Evolutionary conservation across 108 stramenopile species (phyloP).

Genomic region (Nitzschia sp.): DNA sequence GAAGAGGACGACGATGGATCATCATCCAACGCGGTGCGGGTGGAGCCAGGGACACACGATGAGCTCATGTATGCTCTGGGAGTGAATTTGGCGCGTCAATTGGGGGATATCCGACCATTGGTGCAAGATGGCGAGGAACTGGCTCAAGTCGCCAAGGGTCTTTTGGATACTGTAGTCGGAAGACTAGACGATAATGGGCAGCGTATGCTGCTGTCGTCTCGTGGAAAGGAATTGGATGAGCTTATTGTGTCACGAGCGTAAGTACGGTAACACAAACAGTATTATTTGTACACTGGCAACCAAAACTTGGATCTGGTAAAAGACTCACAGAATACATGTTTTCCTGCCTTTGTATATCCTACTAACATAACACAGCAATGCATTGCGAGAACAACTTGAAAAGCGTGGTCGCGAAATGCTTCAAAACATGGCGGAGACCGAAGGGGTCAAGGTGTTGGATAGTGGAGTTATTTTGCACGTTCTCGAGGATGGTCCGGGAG

Average conservation of each 20-base stretch:
- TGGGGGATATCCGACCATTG: slow-evolving; percentile 76
- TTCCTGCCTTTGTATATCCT: background rate
- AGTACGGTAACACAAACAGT: slow-evolving; percentile 33
- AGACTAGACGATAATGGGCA: slow-evolving; percentile 72
- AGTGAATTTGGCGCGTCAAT: slow-evolving; percentile 64
- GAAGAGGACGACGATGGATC: background rate
- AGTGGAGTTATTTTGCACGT: slow-evolving; percentile 72
- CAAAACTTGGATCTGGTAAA: background rate
- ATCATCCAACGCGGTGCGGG: slow-evolving; percentile 27
- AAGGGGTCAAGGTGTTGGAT: slow-evolving; percentile 59
- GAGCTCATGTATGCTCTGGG: slow-evolving; percentile 86
- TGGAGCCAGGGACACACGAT: slow-evolving; percentile 71
- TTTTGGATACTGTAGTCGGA: slow-evolving; percentile 82
- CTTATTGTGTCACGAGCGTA: slow-evolving; percentile 73
- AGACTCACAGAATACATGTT: background rate
- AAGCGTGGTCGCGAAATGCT: slow-evolving; percentile 73
- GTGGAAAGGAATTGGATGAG: slow-evolving; percentile 71
- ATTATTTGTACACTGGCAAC: too few relatives aligned
- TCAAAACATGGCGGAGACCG: slow-evolving; percentile 63
- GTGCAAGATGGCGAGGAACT: slow-evolving; percentile 77
- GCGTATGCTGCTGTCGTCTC: slow-evolving; percentile 36
- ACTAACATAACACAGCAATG: slow-evolving; percentile 45
- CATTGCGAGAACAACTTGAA: slow-evolving; percentile 65
- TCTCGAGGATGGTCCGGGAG: slow-evolving; percentile 69
- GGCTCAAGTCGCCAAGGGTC: slow-evolving; percentile 73